phyloP scores from a whole-genome alignment of 176 grass and related monocot species.

The barley (Hordeum vulgare) region DNA sequence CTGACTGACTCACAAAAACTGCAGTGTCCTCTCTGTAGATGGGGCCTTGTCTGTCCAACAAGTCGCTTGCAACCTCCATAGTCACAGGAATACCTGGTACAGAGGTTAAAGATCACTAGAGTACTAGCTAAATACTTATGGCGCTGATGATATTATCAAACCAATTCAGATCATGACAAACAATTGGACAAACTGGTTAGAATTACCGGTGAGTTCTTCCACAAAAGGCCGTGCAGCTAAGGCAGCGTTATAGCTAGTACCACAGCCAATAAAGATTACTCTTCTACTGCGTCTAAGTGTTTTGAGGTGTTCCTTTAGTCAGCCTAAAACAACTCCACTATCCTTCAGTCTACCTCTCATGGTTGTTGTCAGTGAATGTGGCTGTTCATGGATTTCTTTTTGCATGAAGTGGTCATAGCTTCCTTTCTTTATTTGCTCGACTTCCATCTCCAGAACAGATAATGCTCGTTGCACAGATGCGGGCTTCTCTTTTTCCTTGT shows the following conservation, averaged over 20 bases:
- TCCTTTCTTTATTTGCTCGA: constrained; percentile 97
- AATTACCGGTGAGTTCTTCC: constrained; percentile 79
- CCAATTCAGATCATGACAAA: neutral
- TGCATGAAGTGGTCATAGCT: constrained; percentile 94
- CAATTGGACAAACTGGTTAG: neutral
- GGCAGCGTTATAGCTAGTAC: constrained; percentile 92
- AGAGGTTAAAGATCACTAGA: neutral
- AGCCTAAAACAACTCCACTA: constrained; percentile 70
- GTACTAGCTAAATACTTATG: neutral
- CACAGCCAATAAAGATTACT: constrained; percentile 86
- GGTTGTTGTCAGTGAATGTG: constrained; percentile 77
- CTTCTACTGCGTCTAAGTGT: constrained; percentile 81
- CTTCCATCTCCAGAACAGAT: constrained; percentile 95
- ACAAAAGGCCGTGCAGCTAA: constrained; percentile 81
- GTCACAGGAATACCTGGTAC: constrained; percentile 88
- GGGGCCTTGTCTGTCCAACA: constrained; percentile 77
- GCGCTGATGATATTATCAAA: neutral
- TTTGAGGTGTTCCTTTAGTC: constrained; percentile 81
- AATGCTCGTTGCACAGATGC: constrained; percentile 85
- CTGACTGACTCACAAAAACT: constrained; percentile 96
- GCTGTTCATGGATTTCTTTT: constrained; percentile 96
- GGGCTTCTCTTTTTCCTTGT: constrained; percentile 75
- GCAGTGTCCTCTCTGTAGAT: constrained; percentile 83
- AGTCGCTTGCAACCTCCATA: constrained; percentile 86
- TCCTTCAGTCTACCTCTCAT: constrained; percentile 94